A percentile compares a stretch with the other conserved stretches of the same genome.
phyloP scores from a whole-genome alignment of 768 basidiomycete species.

The Psilocybe azurescens region DNA sequence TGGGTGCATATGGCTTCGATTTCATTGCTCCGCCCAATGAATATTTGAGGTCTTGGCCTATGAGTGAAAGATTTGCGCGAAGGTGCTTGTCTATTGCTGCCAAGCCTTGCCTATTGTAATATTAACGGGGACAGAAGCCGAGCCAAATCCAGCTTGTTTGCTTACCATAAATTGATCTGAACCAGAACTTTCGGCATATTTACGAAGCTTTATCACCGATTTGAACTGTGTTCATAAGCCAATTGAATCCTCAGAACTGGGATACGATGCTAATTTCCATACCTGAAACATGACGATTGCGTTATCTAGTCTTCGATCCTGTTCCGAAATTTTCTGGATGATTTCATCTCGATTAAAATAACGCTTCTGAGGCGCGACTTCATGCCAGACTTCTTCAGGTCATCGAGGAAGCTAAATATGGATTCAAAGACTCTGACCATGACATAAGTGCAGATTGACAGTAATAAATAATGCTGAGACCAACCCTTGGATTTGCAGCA shows the following conservation, averaged over 20 bases:
- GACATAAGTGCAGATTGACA: no score
- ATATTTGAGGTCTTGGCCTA: conserved; percentile 26
- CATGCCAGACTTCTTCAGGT: conserved; percentile 11
- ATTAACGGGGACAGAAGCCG: no score
- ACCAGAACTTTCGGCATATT: not conserved
- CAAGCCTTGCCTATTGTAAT: no score
- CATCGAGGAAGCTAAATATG: conserved; percentile 22
- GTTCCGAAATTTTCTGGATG: conserved; percentile 20
- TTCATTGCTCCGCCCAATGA: conserved; percentile 31
- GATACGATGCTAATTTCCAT: not conserved
- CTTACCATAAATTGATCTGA: not conserved
- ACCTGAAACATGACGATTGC: conserved; percentile 32
- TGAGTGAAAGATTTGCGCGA: not conserved
- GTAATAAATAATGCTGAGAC: no score
- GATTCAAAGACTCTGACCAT: conserved; percentile 26
- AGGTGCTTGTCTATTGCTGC: not conserved
- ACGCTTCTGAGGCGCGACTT: conserved; percentile 21
- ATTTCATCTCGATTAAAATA: conserved; percentile 24
- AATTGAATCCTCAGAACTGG: not conserved
- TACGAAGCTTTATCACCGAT: conserved; percentile 19
- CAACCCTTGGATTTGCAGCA: conserved; percentile 15
- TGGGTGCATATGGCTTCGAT: conserved; percentile 22
- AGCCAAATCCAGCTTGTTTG: not conserved
- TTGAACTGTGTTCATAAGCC: conserved; percentile 12
- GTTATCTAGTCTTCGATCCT: conserved; percentile 31